Base-by-base conservation (phyloP, 2,329 filamentous ascomycete genomes). In the Ceratocystis cubensis region DNA sequence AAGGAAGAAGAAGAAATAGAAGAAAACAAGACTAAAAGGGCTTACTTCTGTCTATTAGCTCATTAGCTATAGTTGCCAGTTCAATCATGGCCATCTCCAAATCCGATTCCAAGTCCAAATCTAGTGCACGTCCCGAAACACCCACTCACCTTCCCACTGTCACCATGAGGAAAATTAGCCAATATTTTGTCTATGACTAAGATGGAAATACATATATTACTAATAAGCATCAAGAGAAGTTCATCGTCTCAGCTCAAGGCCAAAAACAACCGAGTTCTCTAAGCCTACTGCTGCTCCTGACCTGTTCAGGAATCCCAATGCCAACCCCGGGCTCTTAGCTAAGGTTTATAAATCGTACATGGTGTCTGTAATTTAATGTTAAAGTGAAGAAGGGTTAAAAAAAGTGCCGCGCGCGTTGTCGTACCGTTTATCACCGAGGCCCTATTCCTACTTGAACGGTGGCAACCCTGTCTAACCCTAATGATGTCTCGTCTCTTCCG, bases 11-110 rank as follows among this genome's bases (percentile, higher is more conserved):
- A 53, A 22, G 37, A 30, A 64, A 45, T 30, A 44, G 46, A 59
- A 20, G 33, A 65, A 65, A 15, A 46, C 17, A 41, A 41, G 8
- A 64, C 30, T 48, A 48, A 28, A 44, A 61, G 37, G 37, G 37
- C 30, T 45, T 53, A 4, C 7, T 30, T 59, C 28, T 59, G 13
- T 25, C 56, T 6, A 30, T 59, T 13, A 28, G 48, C 22, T 41
- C 37, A 22, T 66, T 67, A 59, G 56, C 56, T 41, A 30, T 59
- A 33, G 17, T 37, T 59, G 56, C 56, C 56, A 20, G 22, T 8
- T 59, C 56, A 59, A 33, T 59, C 56, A 59, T 8, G 22, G 17
- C 20, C 28, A 33, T 33, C 56, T 59, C 56, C 56, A 59, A 59
- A 30, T 59, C 13, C 56, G 3, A 30, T n/a, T 59, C 53, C 53